Evolutionary conservation across 2,329 filamentous ascomycete species (phyloP).

Genomic region (Ambrosiella beaveri): DNA sequence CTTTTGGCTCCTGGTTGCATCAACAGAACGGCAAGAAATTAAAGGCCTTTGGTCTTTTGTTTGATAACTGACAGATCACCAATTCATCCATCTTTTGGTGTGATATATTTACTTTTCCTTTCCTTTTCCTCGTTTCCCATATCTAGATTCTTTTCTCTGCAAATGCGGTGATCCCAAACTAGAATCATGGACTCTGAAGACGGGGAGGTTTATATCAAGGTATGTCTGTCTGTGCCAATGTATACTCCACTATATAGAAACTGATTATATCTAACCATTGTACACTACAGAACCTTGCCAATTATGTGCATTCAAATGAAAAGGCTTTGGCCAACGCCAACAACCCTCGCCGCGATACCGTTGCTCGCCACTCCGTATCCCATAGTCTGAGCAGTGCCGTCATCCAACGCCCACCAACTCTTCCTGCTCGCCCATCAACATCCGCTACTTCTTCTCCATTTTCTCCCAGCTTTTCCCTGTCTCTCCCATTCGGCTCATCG

Average conservation of each 20-base stretch:
- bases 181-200: constrained; percentile 70
- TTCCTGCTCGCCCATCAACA: constrained; percentile 45
- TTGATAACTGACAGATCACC: constrained; percentile 9
- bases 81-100: constrained; percentile 1
- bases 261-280: constrained; percentile 3
- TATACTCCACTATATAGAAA: constrained; percentile 1
- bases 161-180: constrained; percentile 16
- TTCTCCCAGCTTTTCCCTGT: constrained; percentile 72
- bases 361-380: constrained; percentile 50
- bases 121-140: neutral
- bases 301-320: constrained; percentile 93
- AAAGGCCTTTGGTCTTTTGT: neutral
- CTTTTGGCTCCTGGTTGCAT: neutral
- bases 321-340: constrained; percentile 92
- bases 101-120: constrained; percentile 1
- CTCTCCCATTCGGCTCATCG: constrained; percentile 70
- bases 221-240: constrained; percentile 22
- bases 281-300: constrained; percentile 63
- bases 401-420: constrained; percentile 36
- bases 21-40: neutral
- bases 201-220: constrained; percentile 79
- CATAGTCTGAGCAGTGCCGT: constrained; percentile 40
- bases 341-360: constrained; percentile 60
- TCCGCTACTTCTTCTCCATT: constrained; percentile 55
- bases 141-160: constrained; percentile 11